Evolutionary conservation across 1,284 basidiomycete species (phyloP), one percentile per base, ranked within the genome.

Genomic region (Cryptococcus sp.): DNA sequence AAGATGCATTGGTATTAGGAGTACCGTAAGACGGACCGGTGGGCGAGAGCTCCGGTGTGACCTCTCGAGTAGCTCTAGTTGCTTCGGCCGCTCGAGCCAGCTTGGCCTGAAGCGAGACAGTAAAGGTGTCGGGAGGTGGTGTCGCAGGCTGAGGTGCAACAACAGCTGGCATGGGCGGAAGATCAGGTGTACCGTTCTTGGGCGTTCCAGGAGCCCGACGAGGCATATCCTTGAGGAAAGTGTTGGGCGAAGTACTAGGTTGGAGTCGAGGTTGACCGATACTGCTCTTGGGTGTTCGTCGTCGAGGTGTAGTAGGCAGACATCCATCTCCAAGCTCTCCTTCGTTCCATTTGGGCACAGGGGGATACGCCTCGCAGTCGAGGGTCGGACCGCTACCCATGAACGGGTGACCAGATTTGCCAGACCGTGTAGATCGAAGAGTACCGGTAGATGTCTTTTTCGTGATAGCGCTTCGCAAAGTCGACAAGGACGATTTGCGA

Each of bases 391-490:
- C 42, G 22, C 39, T 36, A 18, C 45, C 21, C 34, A 48, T 38
- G 44, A 56, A 53, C 16, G 54, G 50, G 47, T 54, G 49, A 24
- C 44, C 21, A 34, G 16, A 47, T 24, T 35, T 28, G 38, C 4
- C 33, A 6, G 57, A 59, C 16, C 51, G 36, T 11, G 59, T 35
- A 1, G 59, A 59, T 3, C 51, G 49, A 6, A 58, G 48, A n/a
- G 56, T 61, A 0, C 58, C 61, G 12, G 54, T 49, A 2, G 59
- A 59, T 14, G 51, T 47, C 42, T 59, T 59, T 35, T 57, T 58
- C 22, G 53, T 56, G 23, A 58, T 26, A 22, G 43, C 53, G 5
- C 57, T 57, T 16, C 57, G 55, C 7, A 61, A 50, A 16, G 56
- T 58, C 12, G 56, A 55, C 23, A 62, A 33, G 2, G 56, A 59